Evolutionary conservation across 2,329 filamentous ascomycete genomes (phyloP), one percentile per base, ranked within the genome.

Genomic region (Xylariaceae sp.): DNA sequence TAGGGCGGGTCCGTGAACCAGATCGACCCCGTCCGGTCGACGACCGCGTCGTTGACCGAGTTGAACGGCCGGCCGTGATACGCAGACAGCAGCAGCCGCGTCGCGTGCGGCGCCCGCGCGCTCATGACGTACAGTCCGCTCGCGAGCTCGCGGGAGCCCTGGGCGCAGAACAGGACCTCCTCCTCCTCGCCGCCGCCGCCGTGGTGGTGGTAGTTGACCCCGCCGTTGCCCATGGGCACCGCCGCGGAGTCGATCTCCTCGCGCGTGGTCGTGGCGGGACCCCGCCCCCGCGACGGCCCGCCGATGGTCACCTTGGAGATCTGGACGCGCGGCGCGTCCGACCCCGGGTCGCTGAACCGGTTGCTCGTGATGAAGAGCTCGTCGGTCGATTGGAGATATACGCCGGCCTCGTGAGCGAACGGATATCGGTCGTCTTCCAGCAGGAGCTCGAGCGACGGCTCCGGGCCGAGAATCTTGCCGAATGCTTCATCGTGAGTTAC

Each of bases 1-100:
- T 72, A 71, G 7, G 57, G 52, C 1, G 67, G 64, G 43, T 71
- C 67, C 0, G 67, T 70, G 44, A 71, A 70, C 65, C 67, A 71
- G 16, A 72, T 56, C 5, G 53, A 55, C 4, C 63, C 63, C 36
- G 67, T 64, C 1, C 40, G 43, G 28, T 58, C 52, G 11, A 65
- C 51, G 5, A 67, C 59, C 3, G 71, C 63, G 35, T 71, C 68
- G 38, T 70, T 69, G 28, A 65, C 52, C 3, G 63, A 67, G 44
- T 70, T 71, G 47, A 72, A 72, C 2, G 57, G 52, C 5, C 64
- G 52, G 1, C 63, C 64, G 23, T 63, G 48, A 44, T 61, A 72
- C 3, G 58, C 58, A 11, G 46, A 59, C 2, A 67, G 38, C 3
- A 69, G 24, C 0, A 42, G 31, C 1, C 35, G 32, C 1, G 44